These are phyloP conservation scores for Coniella vitis DNA, from an alignment of 2,329 filamentous ascomycete species.

Conservation along the genomic window DNA sequence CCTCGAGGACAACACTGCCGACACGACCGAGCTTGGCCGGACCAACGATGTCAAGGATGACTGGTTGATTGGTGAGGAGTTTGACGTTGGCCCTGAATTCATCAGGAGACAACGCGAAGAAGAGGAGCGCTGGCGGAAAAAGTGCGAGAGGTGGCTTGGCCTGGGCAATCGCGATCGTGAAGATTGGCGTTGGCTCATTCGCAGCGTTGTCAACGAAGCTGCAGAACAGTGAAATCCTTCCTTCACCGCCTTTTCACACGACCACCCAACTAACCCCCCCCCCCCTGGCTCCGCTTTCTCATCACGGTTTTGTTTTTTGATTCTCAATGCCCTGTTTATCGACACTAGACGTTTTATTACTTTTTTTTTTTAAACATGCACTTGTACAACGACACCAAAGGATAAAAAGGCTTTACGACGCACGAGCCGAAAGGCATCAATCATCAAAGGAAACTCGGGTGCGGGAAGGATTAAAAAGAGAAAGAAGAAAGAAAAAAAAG, in stretches of 20 bases:
- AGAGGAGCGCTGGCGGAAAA: slow-evolving; percentile 83
- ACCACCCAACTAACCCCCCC: not conserved
- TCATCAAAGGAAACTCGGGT: too few species aligned
- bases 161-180: slow-evolving; percentile 48
- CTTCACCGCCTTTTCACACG: slow-evolving; percentile 32
- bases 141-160: slow-evolving; percentile 79
- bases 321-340: slow-evolving; percentile 7
- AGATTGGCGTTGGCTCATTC: slow-evolving; percentile 72
- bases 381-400: slow-evolving; percentile 16
- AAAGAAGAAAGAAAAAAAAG: not conserved
- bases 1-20: slow-evolving; percentile 61
- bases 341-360: slow-evolving; percentile 15
- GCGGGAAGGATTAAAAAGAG: slow-evolving; percentile 11
- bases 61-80: slow-evolving; percentile 89
- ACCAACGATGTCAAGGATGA: slow-evolving; percentile 63
- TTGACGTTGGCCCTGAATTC: slow-evolving; percentile 94
- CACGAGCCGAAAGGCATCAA: slow-evolving; percentile 6
- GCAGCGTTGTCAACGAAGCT: slow-evolving; percentile 42
- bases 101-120: slow-evolving; percentile 83
- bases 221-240: slow-evolving; percentile 17
- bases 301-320: slow-evolving; percentile 7
- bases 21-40: slow-evolving; percentile 42
- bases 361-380: slow-evolving; percentile 4
- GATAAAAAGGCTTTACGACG: slow-evolving; percentile 16
- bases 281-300: slow-evolving; percentile 1